Conservation (phyloP, 129 eudicot genomes). For the Saposhnikovia divaricata region DNA sequence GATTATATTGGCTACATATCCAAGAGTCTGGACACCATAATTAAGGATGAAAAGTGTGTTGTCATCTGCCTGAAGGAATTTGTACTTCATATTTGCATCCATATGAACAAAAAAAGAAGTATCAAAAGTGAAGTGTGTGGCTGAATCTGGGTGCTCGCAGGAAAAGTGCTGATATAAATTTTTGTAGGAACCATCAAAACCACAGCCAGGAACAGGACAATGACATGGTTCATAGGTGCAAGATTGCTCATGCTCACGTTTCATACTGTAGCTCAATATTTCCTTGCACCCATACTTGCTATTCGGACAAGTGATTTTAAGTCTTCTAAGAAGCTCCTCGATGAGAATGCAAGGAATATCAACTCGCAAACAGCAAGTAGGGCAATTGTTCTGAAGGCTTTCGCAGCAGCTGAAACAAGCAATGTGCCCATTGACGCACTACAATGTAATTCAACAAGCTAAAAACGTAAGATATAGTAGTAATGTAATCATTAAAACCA, state of each 20-base stretch:
- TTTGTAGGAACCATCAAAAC: conserved; percentile 28
- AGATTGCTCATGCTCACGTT: conserved; percentile 37
- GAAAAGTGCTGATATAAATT: conserved; percentile 40
- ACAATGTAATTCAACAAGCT: conserved; percentile 9
- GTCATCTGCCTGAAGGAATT: conserved; percentile 51
- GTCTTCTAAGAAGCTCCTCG: conserved; percentile 62
- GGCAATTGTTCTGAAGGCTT: conserved; percentile 43
- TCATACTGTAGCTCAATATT: conserved; percentile 32
- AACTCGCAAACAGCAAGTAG: conserved; percentile 40
- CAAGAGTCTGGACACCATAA: conserved; percentile 25
- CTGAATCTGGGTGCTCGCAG: conserved; percentile 27
- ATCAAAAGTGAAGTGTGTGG: conserved; percentile 33
- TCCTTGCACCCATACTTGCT: conserved; percentile 46
- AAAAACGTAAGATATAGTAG: background rate
- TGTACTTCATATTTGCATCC: conserved; percentile 14
- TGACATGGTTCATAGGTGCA: conserved; percentile 43
- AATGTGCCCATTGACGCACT: conserved; percentile 72
- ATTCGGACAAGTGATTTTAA: conserved; percentile 39
- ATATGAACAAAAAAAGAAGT: conserved; percentile 25
- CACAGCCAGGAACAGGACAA: conserved; percentile 52
- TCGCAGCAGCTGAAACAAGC: conserved; percentile 54
- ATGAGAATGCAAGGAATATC: conserved; percentile 68
- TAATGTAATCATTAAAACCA: background rate
- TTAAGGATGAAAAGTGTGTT: conserved; percentile 40
- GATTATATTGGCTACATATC: conserved; percentile 33